Evolutionary conservation across 805 yeast genomes (phyloP).

Genomic region (Barnettozyma salicaria): DNA sequence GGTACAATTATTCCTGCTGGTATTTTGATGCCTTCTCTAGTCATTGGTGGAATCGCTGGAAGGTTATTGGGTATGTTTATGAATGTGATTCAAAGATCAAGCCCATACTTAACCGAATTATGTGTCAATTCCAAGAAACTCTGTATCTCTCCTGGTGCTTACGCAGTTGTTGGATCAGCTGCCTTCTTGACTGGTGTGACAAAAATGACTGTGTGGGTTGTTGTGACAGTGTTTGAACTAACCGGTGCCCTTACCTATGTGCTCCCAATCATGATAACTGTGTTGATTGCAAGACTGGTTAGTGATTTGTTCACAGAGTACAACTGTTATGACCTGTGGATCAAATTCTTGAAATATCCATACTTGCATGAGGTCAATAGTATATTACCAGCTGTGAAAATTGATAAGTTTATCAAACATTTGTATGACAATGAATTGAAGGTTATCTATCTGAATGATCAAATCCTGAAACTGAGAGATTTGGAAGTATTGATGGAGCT

Average conservation of each 20-base stretch:
- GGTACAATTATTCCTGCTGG: conserved; percentile 70
- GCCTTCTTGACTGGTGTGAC: conserved; percentile 78
- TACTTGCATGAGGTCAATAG: conserved; percentile 36
- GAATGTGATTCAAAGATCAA: conserved; percentile 39
- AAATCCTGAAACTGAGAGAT: conserved; percentile 21
- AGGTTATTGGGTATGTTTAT: conserved; percentile 48
- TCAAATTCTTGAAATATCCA: conserved; percentile 35
- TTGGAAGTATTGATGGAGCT: conserved; percentile 20
- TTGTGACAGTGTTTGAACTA: conserved; percentile 73
- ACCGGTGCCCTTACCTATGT: conserved; percentile 85
- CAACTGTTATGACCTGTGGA: conserved; percentile 63
- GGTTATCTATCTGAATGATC: conserved; percentile 30
- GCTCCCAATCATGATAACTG: conserved; percentile 80
- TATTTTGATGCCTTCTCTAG: conserved; percentile 55
- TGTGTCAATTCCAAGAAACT: conserved; percentile 39
- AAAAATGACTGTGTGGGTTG: conserved; percentile 72
- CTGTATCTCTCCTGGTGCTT: conserved; percentile 80
- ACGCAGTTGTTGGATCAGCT: conserved; percentile 86
- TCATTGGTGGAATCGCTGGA: conserved; percentile 56
- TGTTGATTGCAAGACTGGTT: conserved; percentile 66
- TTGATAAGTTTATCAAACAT: conserved; percentile 33
- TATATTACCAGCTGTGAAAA: conserved; percentile 34
- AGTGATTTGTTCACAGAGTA: conserved; percentile 54
- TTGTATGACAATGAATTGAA: conserved; percentile 24
- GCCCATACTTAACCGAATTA: conserved; percentile 31